Evolutionary conservation across 257 asterid species (phyloP), one percentile per base, ranked within the genome.

Genomic region (Przewalskia tangutica): DNA sequence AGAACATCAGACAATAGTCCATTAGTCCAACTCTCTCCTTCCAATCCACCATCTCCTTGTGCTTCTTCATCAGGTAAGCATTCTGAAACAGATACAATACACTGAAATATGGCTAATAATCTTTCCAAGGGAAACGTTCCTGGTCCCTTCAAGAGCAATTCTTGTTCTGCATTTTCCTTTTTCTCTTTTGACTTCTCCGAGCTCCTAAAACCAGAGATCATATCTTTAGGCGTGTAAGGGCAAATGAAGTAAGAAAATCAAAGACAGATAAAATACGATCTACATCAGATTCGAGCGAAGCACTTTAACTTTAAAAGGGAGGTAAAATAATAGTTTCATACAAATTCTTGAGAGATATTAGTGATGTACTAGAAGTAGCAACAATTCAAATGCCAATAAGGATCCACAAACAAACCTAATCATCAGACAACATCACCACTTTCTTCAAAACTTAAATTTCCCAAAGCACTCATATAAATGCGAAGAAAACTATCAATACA

Each of bases 61-160:
- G 88, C 92, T 85, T 90, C 97, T 40, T 88, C 94, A 81, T 82
- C 90, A 17, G 86, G 87, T 75, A 90, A 85, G 86, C 86, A 88
- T 12, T 94, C 97, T 56, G 88, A 93, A 75, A 90, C 93, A 76
- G 97, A 91, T 84, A 97, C 79, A 67, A 96, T 89, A 87, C 99
- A 96, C 84, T 94, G 95, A 83, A 82, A 94, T 84, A 96, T 92
- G 67, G 97, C 99, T 81, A 96, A 86, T 84, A 96, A 85, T 88
- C 98, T 93, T 85, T 96, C 99, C 79, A 96, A 83, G 0, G 98
- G 99, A 86, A 96, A 96, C 53, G 93, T 91, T 82, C 97, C 98
- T 13, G 99, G 98, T 40, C 98, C 98, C 91, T 96, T 96, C 94
- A 92, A 87, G 86, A 96, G 90, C 83, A 86, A 68, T 76, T 94